These are phyloP conservation scores for Phytophthora hibernalis DNA, from an alignment of 352 stramenopile genomes.

Conservation along the genomic window DNA sequence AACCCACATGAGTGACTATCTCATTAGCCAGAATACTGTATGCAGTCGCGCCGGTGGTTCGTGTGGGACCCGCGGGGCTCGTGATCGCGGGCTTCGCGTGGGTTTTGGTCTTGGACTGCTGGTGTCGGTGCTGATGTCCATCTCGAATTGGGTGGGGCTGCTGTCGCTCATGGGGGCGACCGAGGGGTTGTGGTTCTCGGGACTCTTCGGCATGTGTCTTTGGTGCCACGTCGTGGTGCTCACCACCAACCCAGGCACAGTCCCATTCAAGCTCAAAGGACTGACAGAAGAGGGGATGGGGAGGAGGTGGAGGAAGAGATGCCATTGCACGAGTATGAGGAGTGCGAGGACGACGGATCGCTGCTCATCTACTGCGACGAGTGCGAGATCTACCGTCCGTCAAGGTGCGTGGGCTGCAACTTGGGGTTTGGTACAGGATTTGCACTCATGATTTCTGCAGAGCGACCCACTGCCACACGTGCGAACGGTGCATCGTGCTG, in stretches of 20 bases:
- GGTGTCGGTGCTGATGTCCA: slow-evolving; percentile 50
- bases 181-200: slow-evolving; percentile 53
- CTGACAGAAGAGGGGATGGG: slow-evolving; percentile 26
- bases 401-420: slow-evolving; percentile 47
- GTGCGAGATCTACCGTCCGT: slow-evolving; percentile 78
- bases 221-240: slow-evolving; percentile 77
- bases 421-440: not conserved
- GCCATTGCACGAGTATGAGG: slow-evolving; percentile 67
- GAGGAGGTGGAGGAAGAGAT: slow-evolving; percentile 73
- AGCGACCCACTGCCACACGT: slow-evolving; percentile 81
- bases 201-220: slow-evolving; percentile 74
- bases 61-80: slow-evolving; percentile 69
- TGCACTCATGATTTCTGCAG: slow-evolving; percentile 28
- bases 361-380: slow-evolving; percentile 84
- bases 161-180: slow-evolving; percentile 55
- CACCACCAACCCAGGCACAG: slow-evolving; percentile 80
- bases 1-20: not conserved
- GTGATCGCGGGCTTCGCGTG: slow-evolving; percentile 72
- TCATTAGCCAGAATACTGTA: not conserved
- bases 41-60: slow-evolving; percentile 47
- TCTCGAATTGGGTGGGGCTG: slow-evolving; percentile 67
- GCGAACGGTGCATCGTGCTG: slow-evolving; percentile 77
- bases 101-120: slow-evolving; percentile 54
- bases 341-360: slow-evolving; percentile 75
- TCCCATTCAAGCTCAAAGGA: slow-evolving; percentile 54